phyloP scores from a whole-genome alignment of 805 yeast genomes.

The Candida silvatica region DNA sequence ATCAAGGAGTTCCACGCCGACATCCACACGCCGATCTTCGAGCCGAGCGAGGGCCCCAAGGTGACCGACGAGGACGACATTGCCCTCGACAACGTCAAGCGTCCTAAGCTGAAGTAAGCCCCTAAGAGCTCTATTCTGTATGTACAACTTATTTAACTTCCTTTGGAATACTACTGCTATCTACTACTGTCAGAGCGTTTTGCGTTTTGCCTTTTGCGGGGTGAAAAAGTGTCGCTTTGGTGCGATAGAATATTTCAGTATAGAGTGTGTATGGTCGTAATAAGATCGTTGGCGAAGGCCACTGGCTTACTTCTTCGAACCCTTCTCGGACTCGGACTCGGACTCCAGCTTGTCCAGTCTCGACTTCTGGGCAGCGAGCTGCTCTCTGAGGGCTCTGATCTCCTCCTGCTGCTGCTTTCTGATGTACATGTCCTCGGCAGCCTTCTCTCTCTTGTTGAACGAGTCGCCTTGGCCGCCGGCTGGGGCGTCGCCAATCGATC shows the following conservation, averaged over 20 bases:
- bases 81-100: conserved; percentile 23
- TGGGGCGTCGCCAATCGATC: conserved; percentile 33
- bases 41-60: conserved; percentile 24
- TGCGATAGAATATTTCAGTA: too few species aligned
- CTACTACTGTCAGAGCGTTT: too few species aligned
- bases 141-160: too few species aligned
- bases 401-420: conserved; percentile 88
- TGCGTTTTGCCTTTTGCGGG: too few species aligned
- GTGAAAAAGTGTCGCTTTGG: background rate
- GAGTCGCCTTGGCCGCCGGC: conserved; percentile 51
- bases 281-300: too few species aligned
- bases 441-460: conserved; percentile 85
- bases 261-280: too few species aligned
- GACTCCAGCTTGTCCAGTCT: conserved; percentile 39
- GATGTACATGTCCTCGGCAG: conserved; percentile 79
- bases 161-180: too few species aligned
- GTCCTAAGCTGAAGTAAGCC: too few species aligned
- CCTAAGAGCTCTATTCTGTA: too few species aligned
- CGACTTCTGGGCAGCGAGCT: conserved; percentile 67
- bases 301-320: background rate
- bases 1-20: conserved; percentile 46
- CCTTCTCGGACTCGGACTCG: conserved; percentile 20
- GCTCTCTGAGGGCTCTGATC: conserved; percentile 65
- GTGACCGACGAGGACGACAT: conserved; percentile 20
- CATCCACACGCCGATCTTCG: conserved; percentile 40